Percentiles rank a stretch among this genome's conserved stretches.
These are phyloP conservation scores for Fusarium sp. DNA, from an alignment of 2,329 filamentous ascomycete genomes.

Conservation along the genomic window DNA sequence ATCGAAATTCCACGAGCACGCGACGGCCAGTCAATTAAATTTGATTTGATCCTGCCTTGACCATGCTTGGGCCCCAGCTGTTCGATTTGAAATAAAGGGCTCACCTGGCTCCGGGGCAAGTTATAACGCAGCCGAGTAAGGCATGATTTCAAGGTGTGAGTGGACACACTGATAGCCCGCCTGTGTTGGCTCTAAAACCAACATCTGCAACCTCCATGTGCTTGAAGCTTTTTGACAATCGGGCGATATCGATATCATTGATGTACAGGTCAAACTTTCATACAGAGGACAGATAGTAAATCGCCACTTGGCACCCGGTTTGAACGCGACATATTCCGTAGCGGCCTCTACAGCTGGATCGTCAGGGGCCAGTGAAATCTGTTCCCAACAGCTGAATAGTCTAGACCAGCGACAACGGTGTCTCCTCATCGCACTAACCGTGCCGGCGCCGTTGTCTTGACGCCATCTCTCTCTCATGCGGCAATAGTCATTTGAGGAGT, in stretches of 20 bases:
- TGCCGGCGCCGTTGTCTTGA: constrained; percentile 22
- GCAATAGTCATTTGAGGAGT: constrained; percentile 3
- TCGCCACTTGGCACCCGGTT: constrained; percentile 12
- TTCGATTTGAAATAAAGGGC: constrained; percentile 13
- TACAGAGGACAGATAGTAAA: constrained; percentile 5
- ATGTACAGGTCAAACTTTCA: constrained; percentile 4
- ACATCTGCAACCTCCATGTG: constrained; percentile 20
- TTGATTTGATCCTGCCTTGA: constrained; percentile 15
- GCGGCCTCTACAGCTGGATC: constrained; percentile 21
- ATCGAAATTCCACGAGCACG: constrained; percentile 22
- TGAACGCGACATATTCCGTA: constrained; percentile 28
- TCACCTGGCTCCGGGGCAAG: constrained; percentile 18
- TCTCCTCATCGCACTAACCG: constrained; percentile 31
- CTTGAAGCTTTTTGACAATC: constrained; percentile 27
- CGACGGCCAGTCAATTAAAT: constrained; percentile 19
- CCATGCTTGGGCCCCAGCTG: neutral
- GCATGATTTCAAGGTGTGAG: constrained; percentile 29
- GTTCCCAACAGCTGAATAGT: constrained; percentile 21
- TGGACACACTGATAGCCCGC: constrained; percentile 16
- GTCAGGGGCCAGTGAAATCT: constrained; percentile 22
- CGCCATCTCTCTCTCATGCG: constrained; percentile 22
- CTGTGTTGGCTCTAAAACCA: constrained; percentile 14
- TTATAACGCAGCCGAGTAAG: constrained; percentile 18
- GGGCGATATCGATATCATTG: constrained; percentile 16
- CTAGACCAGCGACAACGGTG: constrained; percentile 30